Evolutionary conservation across 345 rosid species (phyloP).

Genomic region (Pseudoturritis turrita): DNA sequence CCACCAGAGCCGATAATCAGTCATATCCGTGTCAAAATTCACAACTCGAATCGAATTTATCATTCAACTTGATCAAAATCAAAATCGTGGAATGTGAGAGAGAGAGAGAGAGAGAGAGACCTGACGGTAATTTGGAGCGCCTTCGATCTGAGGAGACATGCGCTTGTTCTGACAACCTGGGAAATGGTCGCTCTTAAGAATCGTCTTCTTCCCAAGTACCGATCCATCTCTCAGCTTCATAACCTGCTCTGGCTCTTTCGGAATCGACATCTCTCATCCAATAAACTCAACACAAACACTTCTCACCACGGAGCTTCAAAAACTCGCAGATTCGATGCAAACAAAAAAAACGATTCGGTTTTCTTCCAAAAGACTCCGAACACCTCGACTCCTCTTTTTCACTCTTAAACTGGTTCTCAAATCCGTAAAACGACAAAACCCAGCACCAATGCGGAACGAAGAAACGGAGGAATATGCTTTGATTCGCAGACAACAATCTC

Average conservation of each 20-base stretch:
- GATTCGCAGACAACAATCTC: conserved; percentile 4
- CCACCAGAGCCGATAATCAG: not conserved
- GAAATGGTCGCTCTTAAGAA: conserved; percentile 95
- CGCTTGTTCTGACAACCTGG: conserved; percentile 99
- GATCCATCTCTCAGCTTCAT: conserved; percentile 95
- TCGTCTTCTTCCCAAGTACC: conserved; percentile 93
- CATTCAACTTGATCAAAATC: not conserved
- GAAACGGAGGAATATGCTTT: conserved; percentile 18
- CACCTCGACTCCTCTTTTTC: not conserved
- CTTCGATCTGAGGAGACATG: conserved; percentile 82
- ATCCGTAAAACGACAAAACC: not conserved
- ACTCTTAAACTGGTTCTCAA: conserved; percentile 1
- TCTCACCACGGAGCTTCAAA: not conserved
- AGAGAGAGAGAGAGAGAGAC: conserved; percentile 27
- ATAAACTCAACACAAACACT: not conserved
- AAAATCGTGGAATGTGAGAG: not conserved
- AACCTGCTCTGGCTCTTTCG: conserved; percentile 85
- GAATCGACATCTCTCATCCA: conserved; percentile 55
- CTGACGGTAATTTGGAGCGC: conserved; percentile 99
- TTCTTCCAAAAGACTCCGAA: not conserved
- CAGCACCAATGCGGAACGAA: conserved; percentile 17
- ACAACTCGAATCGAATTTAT: not conserved
- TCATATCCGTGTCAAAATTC: not conserved
- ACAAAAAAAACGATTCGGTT: not conserved
- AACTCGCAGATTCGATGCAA: not conserved